Evolutionary conservation across 2,329 filamentous ascomycete genomes (phyloP).

Genomic region (Verticillium klebahnii): DNA sequence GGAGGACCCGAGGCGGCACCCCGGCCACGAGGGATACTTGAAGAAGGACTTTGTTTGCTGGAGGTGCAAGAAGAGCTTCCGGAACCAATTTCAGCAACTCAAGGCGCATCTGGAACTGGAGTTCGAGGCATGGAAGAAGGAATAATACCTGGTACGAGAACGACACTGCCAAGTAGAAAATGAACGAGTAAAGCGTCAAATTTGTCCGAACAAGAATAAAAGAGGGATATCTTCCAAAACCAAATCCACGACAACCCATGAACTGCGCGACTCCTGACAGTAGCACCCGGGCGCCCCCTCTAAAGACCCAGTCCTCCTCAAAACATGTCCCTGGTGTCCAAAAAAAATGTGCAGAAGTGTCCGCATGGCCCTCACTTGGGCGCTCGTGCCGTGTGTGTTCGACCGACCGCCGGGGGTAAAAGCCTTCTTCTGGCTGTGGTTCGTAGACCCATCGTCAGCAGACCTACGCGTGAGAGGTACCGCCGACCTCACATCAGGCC

Average conservation of each 20-base stretch:
- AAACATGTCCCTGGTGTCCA: background rate
- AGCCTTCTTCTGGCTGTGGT: background rate
- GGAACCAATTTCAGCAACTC: conserved; percentile 66
- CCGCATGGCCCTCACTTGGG: too few relatives aligned
- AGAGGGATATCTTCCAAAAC: background rate
- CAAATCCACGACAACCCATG: background rate
- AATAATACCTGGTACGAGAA: conserved; percentile 32
- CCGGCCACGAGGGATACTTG: conserved; percentile 54
- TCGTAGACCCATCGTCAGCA: background rate
- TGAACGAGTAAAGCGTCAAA: background rate
- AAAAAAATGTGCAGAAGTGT: background rate
- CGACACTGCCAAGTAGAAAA: too few relatives aligned
- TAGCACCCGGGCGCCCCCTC: background rate
- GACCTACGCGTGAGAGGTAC: background rate
- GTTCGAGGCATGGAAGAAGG: conserved; percentile 68
- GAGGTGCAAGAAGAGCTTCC: conserved; percentile 73
- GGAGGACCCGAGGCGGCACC: conserved; percentile 59
- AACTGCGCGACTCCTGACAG: background rate
- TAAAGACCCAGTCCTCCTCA: background rate
- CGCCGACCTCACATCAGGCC: background rate
- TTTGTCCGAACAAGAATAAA: background rate
- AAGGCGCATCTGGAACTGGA: conserved; percentile 74
- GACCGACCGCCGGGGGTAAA: too few relatives aligned
- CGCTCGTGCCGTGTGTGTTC: background rate
- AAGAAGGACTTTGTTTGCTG: conserved; percentile 70